These are phyloP conservation scores for Xylaria sp. DNA, from an alignment of 2,329 filamentous ascomycete species.

Conservation along the genomic window DNA sequence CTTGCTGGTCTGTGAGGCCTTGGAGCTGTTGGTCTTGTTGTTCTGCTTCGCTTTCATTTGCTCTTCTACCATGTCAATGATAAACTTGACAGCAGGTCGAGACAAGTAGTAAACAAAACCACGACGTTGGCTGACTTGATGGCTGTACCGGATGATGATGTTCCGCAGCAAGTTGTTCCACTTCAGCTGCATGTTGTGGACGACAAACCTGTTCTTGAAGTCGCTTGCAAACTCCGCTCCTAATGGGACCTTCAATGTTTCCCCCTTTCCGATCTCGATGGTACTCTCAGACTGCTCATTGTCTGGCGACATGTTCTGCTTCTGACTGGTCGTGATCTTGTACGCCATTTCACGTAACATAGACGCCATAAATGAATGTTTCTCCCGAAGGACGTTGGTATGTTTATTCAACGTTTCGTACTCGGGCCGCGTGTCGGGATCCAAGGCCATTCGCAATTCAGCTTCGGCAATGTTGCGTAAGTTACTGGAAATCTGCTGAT, in stretches of 20 bases:
- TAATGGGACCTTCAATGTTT: constrained; percentile 62
- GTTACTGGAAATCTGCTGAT: constrained; percentile 72
- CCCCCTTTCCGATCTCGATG: constrained; percentile 50
- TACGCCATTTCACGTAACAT: constrained; percentile 49
- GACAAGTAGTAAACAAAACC: constrained; percentile 99
- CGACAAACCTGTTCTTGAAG: constrained; percentile 96
- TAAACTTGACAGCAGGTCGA: constrained; percentile 91
- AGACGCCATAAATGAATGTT: constrained; percentile 52
- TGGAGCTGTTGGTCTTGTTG: constrained; percentile 28
- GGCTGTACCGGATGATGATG: constrained; percentile 93
- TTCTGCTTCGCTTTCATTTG: constrained; percentile 66
- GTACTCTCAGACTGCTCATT: constrained; percentile 36
- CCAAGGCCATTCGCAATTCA: constrained; percentile 59
- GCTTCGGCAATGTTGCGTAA: constrained; percentile 67
- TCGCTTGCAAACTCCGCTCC: constrained; percentile 83
- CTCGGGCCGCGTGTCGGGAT: constrained; percentile 49
- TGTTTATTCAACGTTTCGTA: constrained; percentile 56
- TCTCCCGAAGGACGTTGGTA: constrained; percentile 51
- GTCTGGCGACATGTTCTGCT: constrained; percentile 19
- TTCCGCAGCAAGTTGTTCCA: constrained; percentile 97
- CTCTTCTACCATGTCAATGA: constrained; percentile 94
- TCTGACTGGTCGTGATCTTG: constrained; percentile 31
- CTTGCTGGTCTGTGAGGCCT: constrained; percentile 34
- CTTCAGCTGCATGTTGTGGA: constrained; percentile 95
- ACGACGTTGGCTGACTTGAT: constrained; percentile 91